Percentiles rank a stretch among this genome's conserved stretches.
Evolutionary conservation across 768 basidiomycete species (phyloP).

Genomic region (Amanita brunnescens): DNA sequence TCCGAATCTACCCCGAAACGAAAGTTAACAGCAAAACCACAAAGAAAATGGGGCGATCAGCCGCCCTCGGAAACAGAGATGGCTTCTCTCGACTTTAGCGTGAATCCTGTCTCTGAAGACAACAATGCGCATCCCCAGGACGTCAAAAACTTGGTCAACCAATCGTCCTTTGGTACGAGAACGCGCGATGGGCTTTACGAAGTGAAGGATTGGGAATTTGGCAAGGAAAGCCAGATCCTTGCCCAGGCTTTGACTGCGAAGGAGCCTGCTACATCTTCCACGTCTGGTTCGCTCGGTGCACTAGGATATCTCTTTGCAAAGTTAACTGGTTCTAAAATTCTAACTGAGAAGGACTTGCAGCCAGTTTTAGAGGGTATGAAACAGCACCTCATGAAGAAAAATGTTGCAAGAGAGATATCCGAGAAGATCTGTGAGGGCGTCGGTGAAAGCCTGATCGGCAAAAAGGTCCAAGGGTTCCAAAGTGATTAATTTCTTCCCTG

Average conservation of each 20-base stretch:
- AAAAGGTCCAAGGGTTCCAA: slow-evolving; percentile 84
- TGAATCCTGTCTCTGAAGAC: slow-evolving; percentile 31
- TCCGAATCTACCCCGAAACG: slow-evolving; percentile 56
- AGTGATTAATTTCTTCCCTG: slow-evolving; percentile 33
- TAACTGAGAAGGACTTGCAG: slow-evolving; percentile 75
- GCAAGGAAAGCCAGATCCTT: slow-evolving; percentile 29
- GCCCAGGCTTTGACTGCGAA: slow-evolving; percentile 49
- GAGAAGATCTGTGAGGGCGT: slow-evolving; percentile 94
- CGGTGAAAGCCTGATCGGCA: slow-evolving; percentile 82
- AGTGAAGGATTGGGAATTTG: slow-evolving; percentile 77
- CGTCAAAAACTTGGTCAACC: slow-evolving; percentile 55
- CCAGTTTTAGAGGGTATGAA: slow-evolving; percentile 93
- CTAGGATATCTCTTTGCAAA: slow-evolving; percentile 78
- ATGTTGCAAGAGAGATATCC: slow-evolving; percentile 92
- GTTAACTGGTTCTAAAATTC: slow-evolving; percentile 74
- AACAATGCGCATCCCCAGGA: slow-evolving; percentile 32
- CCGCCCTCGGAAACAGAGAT: slow-evolving; percentile 79
- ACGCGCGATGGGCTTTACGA: slow-evolving; percentile 61
- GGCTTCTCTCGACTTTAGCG: slow-evolving; percentile 86
- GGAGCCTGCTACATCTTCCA: slow-evolving; percentile 22
- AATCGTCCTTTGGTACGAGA: slow-evolving; percentile 67
- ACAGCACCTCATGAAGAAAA: slow-evolving; percentile 97
- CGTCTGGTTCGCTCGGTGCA: slow-evolving; percentile 44
- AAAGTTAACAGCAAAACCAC: slow-evolving; percentile 58
- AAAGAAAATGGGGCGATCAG: slow-evolving; percentile 90